Evolutionary conservation across 2,329 filamentous ascomycete genomes (phyloP), one percentile per base, ranked within the genome.

Genomic region (Colletotrichum filicis): DNA sequence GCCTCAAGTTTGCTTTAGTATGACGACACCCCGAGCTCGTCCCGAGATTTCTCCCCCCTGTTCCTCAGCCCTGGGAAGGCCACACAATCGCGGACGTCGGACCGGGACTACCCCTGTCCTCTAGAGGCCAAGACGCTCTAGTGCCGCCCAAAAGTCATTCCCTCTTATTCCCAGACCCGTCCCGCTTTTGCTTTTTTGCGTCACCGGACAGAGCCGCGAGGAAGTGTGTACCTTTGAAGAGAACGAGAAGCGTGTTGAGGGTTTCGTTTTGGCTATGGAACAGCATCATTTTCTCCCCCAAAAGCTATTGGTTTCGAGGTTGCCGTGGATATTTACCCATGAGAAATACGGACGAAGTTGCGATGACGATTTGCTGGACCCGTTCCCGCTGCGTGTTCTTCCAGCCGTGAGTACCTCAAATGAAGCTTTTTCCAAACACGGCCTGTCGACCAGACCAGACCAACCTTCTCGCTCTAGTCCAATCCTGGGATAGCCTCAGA

Each of bases 151-250:
- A 70, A 57, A 61, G 16, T 72, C 71, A 73, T 73, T 73, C 46
- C 66, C 71, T 70, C 66, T 73, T 73, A 73, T 73, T 73, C 56
- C 71, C 71, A 73, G 71, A 70, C 66, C 70, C 70, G 46, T 9
- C 9, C 24, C 24, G 24, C 32, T 28, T 7, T 5, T 14, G 19
- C 30, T 7, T 14, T 14, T 22, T 37, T 30, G 14, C 16, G 22
- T 28, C 30, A 26, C 26, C 52, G 55, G 70, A 14, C 70, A 57
- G 60, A 61, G 66, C 71, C 66, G 61, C 66, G 37, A 61, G 26
- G n/a, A 12, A 30, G 19, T 11, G 14, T 14, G 32, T 24, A 37
- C 5, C 5, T 11, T 24, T 49, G 9, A 46, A 3, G 11, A 16
- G 32, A 35, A 49, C 11, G 60, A 24, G 22, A 42, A 62, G 57